Evolutionary conservation across 495 filamentous ascomycete genomes (phyloP).

Genomic region (Hypoxylon fragiforme): DNA sequence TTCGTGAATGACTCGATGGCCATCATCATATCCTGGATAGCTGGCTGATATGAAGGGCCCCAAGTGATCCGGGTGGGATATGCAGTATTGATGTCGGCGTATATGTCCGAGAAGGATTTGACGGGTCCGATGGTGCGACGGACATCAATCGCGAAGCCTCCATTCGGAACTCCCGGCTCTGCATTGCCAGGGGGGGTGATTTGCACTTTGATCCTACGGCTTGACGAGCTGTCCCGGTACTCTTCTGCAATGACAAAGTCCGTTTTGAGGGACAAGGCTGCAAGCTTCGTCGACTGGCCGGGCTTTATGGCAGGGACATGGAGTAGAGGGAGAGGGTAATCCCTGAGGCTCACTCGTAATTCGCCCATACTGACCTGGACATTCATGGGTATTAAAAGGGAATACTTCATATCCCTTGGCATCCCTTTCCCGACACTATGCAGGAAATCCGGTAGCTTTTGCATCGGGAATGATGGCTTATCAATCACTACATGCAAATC

Average conservation of each 20-base stretch:
- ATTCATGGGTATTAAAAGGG: slow-evolving; percentile 85
- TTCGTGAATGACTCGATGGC: slow-evolving; percentile 97
- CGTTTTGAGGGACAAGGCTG: slow-evolving; percentile 79
- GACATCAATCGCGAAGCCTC: slow-evolving; percentile 81
- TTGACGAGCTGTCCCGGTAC: slow-evolving; percentile 75
- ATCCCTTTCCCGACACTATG: slow-evolving; percentile 93
- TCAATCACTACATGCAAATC: slow-evolving; percentile 86
- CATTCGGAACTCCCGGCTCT: slow-evolving; percentile 47
- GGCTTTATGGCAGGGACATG: slow-evolving; percentile 84
- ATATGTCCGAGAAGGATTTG: slow-evolving; percentile 94
- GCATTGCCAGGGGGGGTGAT: slow-evolving; percentile 70
- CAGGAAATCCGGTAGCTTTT: slow-evolving; percentile 79
- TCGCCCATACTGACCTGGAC: slow-evolving; percentile 92
- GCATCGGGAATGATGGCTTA: slow-evolving; percentile 87
- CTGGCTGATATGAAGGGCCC: slow-evolving; percentile 96
- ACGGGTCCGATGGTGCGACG: slow-evolving; percentile 89
- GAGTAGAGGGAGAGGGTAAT: slow-evolving; percentile 90
- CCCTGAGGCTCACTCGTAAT: slow-evolving; percentile 77
- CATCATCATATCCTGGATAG: slow-evolving; percentile 99
- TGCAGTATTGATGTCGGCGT: slow-evolving; percentile 87
- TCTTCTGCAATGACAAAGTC: slow-evolving; percentile 98
- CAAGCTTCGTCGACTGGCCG: slow-evolving; percentile 77
- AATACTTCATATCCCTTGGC: slow-evolving; percentile 86
- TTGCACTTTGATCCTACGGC: slow-evolving; percentile 77
- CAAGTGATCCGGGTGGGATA: slow-evolving; percentile 92